phyloP scores from a whole-genome alignment of 2,329 filamentous ascomycete genomes.

The Madurella fahalii region DNA sequence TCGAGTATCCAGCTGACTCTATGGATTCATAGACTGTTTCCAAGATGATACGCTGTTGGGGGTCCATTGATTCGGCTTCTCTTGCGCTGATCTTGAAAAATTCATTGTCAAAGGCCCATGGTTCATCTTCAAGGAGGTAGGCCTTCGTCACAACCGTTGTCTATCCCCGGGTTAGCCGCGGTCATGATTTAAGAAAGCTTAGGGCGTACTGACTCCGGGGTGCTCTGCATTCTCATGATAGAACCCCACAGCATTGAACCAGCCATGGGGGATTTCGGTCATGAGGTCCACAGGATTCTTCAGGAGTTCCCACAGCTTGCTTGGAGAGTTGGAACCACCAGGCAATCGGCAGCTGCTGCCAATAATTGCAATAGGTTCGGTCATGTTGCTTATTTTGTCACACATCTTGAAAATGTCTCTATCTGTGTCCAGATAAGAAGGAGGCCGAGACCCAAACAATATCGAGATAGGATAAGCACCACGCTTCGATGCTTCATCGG shows the following conservation, averaged over 20 bases:
- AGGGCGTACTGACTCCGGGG: neutral
- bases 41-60: slow-evolving; percentile 34
- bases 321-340: slow-evolving; percentile 30
- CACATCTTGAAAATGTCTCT: too few relatives aligned
- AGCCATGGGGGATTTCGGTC: slow-evolving; percentile 23
- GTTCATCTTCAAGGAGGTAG: slow-evolving; percentile 32
- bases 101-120: slow-evolving; percentile 32
- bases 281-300: slow-evolving; percentile 28
- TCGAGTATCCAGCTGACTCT: slow-evolving; percentile 34
- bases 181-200: slow-evolving; percentile 31
- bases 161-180: slow-evolving; percentile 31
- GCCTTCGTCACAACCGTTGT: slow-evolving; percentile 30
- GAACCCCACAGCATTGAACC: slow-evolving; percentile 26
- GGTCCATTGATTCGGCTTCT: slow-evolving; percentile 36
- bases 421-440: too few relatives aligned
- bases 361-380: slow-evolving; percentile 27
- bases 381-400: too few relatives aligned
- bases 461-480: too few relatives aligned
- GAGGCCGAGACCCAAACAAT: too few relatives aligned
- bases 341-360: slow-evolving; percentile 32
- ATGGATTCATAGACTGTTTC: slow-evolving; percentile 37
- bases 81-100: slow-evolving; percentile 39
- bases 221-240: neutral
- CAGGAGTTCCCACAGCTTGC: slow-evolving; percentile 32
- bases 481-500: too few relatives aligned